Base-by-base conservation (phyloP, 2,329 filamentous ascomycete species). In the Trichophyton schoenleinii region DNA sequence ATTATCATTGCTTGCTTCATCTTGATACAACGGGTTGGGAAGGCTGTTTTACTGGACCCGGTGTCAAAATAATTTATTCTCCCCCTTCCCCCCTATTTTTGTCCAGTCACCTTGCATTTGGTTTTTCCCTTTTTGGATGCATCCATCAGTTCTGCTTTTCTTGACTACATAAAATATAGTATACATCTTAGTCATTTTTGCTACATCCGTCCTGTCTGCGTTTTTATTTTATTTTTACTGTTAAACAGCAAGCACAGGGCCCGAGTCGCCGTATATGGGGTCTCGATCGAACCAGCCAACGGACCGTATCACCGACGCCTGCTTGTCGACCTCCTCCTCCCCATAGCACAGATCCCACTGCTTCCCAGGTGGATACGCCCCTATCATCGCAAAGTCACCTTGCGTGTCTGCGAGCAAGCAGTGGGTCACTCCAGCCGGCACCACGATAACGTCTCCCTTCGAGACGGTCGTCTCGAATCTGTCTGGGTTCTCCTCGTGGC, bases 321-420 rank as follows among this genome's bases (percentile, higher is more conserved):
- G 81, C 5, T 71, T 69, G 15, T 55, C 52, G 68, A 87, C 85
- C 0, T 77, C 81, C 42, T 75, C 67, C 59, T 75, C 76, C 1
- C 85, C 86, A 74, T 88, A 87, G 66, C 85, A 88, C 86, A 89
- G 88, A 70, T 88, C 85, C 84, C 84, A 89, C 18, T 70, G 65
- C 61, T 75, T 78, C 15, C 74, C 80, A 25, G 65, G 73, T 0
- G 84, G 85, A 75, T 89, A 88, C 57, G 79, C 80, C 0, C 86
- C 86, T 0, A 88, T 80, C 85, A 88, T 87, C 68, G 81, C 73
- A 68, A 88, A 88, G 1, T 78, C 76, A 18, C 75, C 72, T 20
- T 69, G 69, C 53, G 79, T 59, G 68, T 87, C 83, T 63, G 84
- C 77, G 13, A 87, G 66, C 62, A 88, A 71, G 4, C 83, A 75